These are phyloP conservation scores for Porphyridium purpureum DNA, from an alignment of 23 red algal genomes.

Conservation along the genomic window DNA sequence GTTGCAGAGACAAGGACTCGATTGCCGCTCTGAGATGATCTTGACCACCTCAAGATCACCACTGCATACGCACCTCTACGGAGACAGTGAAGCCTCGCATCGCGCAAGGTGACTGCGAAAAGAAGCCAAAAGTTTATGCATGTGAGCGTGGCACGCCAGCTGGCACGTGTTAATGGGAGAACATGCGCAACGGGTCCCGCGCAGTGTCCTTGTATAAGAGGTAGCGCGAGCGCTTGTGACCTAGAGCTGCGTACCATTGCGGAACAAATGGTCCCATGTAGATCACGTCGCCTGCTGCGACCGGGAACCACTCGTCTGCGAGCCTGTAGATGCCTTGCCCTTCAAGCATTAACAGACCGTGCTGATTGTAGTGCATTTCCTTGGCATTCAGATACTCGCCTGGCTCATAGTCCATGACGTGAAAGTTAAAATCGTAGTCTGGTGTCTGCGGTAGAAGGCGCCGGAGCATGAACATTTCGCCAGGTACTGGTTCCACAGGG, in stretches of 20 bases:
- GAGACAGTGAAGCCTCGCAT: too few relatives aligned
- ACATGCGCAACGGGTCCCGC: conserved; percentile 21
- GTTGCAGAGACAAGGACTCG: too few relatives aligned
- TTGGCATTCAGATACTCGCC: conserved; percentile 40
- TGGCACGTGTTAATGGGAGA: too few relatives aligned
- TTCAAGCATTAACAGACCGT: conserved; percentile 41
- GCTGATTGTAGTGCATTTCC: conserved; percentile 56
- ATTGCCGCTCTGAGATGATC: too few relatives aligned
- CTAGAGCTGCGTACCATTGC: conserved; percentile 61
- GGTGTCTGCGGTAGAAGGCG: conserved; percentile 14
- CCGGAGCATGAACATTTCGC: conserved; percentile 34
- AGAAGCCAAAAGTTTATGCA: too few relatives aligned
- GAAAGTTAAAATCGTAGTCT: conserved; percentile 54
- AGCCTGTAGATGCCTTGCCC: conserved; percentile 45
- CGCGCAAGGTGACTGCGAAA: too few relatives aligned
- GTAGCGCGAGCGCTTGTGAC: conserved; percentile 15
- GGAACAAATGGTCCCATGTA: conserved; percentile 45
- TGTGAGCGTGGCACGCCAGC: too few relatives aligned
- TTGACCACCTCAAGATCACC: too few relatives aligned
- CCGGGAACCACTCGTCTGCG: conserved; percentile 21
- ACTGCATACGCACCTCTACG: too few relatives aligned
- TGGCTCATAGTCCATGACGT: conserved; percentile 58
- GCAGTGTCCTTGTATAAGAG: conserved; percentile 59
- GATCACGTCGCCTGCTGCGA: conserved; percentile 41
- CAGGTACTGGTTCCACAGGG: conserved; percentile 12